Evolutionary conservation across 805 yeast species (phyloP), one percentile per base, ranked within the genome.

Genomic region (Ogataea polymorpha): DNA sequence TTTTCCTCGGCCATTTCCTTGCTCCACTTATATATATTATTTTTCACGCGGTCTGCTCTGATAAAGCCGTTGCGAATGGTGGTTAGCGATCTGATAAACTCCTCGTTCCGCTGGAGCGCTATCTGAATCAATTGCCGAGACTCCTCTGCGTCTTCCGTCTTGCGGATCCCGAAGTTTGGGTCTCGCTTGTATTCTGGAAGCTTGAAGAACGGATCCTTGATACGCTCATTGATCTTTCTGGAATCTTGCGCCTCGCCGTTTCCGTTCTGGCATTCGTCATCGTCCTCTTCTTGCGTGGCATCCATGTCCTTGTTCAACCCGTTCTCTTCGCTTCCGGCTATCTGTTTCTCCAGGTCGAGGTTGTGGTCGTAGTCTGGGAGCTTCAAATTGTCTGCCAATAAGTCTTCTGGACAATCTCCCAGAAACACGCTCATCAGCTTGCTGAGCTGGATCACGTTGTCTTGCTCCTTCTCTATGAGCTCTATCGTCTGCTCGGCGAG

Each of bases 391-490:
- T 75, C 78, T 25, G 86, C 86, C 15, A 79, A 67, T 28, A 83
- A 63, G 41, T 79, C 79, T 32, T 70, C 70, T 49, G 95, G 85
- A 58, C 87, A 91, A 57, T 91, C 98, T 4, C 97, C 96, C 36
- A 91, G 69, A 51, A 91, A 79, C 1, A 85, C 80, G 46, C 82
- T 86, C 63, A 93, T 72, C 32, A 91, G 69, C 53, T 78, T 79
- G 32, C 83, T 76, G 39, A 89, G 67, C 55, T 80, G 76, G 43
- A 80, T 79, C n/a, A 86, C 84, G 25, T 80, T 81, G 20, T 74
- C 71, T 54, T 88, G 96, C 56, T 93, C 99, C 30, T 76, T 74
- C 56, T 86, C 90, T 36, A 93, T 84, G 46, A 82, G 67, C 39
- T 84, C 83, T 18, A 90, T 77, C 13, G 93, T 78, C 46, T 88